Evolutionary conservation across 352 stramenopile species (phyloP), one percentile per base, ranked within the genome.

Genomic region (Phytophthora brassicae): DNA sequence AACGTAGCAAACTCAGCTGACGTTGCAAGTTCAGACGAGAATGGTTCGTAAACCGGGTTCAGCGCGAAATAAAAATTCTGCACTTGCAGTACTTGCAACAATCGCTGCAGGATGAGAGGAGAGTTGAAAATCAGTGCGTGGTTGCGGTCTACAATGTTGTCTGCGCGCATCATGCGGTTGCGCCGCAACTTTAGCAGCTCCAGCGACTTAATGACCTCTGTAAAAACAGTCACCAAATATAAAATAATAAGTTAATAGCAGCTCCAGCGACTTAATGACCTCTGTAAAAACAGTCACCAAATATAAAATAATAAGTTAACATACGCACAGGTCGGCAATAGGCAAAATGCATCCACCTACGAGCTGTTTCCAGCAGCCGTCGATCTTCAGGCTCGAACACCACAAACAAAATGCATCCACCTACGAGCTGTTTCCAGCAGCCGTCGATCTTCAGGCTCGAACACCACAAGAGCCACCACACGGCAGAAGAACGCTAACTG

Each of bases 401-500:
- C 24, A 59, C 20, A 62, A 31, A 31, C 26, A 31, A 31, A 4
- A 12, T 9, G 8, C 13, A n/a, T 31, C 12, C 6, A 80, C 74
- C 28, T 60, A 94, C 85, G 92, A 16, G 92, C 90, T 52, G 79
- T 96, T 56, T 98, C 94, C 20, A 98, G 72, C 1, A 98, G 71
- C 29, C 96, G 84, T 16, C 95, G 85, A 61, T 98, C 95, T 66
- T 98, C 95, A 1, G 93, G 93, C 61, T 98, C 94, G 74, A 98
- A 98, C 19, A 98, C 80, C 6, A 98, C 79, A 6, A 99, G 77
- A 3, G 92, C 95, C 20, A 99, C 77, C 26, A 98, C 92, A n/a
- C 95, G 89, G 48, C 94, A 98, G 69, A 98, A 98, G 70, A 98
- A 96, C 12, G 94, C 93, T 38, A 98, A 72, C 54, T 98, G 92